These are phyloP conservation scores for Cercospora berteroae DNA, from an alignment of 2,329 filamentous ascomycete species.

Conservation along the genomic window DNA sequence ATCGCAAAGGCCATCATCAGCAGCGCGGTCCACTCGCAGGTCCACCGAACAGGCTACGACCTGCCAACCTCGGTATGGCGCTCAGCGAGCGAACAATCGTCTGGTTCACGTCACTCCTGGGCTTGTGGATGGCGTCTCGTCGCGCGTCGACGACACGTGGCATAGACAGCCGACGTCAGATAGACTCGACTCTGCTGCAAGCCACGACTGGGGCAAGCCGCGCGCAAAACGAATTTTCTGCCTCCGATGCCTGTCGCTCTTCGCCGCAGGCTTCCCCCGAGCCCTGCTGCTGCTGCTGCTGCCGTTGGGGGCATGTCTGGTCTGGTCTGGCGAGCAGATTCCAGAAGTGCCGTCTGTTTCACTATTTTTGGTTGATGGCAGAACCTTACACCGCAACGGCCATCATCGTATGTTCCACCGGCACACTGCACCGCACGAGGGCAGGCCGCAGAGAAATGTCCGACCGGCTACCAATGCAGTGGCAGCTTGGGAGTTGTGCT, in stretches of 20 bases:
- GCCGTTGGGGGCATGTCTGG: conserved; percentile 16
- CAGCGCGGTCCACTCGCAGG: conserved; percentile 2
- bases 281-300: not conserved
- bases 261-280: not conserved
- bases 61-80: conserved; percentile 14
- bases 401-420: conserved; percentile 1
- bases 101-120: conserved; percentile 3
- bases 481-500: conserved; percentile 12
- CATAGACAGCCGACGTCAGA: conserved; percentile 12
- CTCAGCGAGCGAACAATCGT: not conserved
- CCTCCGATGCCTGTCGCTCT: not conserved
- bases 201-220: not conserved
- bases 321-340: conserved; percentile 2
- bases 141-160: conserved; percentile 14
- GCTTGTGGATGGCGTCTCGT: conserved; percentile 4
- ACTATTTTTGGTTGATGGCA: conserved; percentile 22
- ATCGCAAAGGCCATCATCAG: conserved; percentile 10
- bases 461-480: conserved; percentile 20
- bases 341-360: conserved; percentile 19
- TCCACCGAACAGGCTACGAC: conserved; percentile 2
- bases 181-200: conserved; percentile 3
- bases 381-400: conserved; percentile 15
- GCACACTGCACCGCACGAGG: conserved; percentile 13
- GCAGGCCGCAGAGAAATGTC: conserved; percentile 19
- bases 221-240: not conserved